Percentiles rank a stretch among this genome's conserved stretches.
These are phyloP conservation scores for Saccharum spontaneum DNA, from an alignment of 176 grass and related monocot species.

Conservation along the genomic window DNA sequence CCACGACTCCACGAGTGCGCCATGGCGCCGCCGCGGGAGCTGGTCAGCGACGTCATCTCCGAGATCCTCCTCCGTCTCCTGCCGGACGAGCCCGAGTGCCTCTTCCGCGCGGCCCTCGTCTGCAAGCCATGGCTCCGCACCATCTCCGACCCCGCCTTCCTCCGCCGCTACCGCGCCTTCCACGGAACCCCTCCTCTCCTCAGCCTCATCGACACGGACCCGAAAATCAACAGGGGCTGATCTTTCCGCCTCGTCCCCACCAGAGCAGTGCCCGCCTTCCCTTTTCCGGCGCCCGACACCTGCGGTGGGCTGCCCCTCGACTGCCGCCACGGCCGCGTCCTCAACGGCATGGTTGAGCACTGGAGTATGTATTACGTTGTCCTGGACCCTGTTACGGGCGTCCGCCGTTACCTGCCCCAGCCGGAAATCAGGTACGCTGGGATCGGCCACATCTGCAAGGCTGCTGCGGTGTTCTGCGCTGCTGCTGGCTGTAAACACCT, in stretches of 20 bases:
- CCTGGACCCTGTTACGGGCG: background rate
- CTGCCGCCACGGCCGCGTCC: background rate
- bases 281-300: background rate
- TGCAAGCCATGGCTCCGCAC: background rate
- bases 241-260: background rate
- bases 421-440: fast-evolving
- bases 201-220: background rate
- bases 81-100: background rate
- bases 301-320: background rate
- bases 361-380: background rate
- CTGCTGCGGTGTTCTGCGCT: background rate
- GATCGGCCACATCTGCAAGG: background rate
- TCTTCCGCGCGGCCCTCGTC: background rate
- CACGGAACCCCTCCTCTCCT: background rate
- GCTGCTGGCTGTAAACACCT: background rate
- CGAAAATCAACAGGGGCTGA: fast-evolving
- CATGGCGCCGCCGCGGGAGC: background rate
- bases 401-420: background rate
- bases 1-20: too few relatives aligned
- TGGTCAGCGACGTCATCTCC: background rate
- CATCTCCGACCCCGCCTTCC: background rate
- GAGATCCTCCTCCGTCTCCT: background rate
- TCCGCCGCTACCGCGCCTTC: background rate
- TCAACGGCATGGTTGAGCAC: background rate
- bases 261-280: background rate